Evolutionary conservation across 176 grass and related monocot genomes (phyloP), one percentile per base, ranked within the genome.

Genomic region (Thinopyrum elongatum): DNA sequence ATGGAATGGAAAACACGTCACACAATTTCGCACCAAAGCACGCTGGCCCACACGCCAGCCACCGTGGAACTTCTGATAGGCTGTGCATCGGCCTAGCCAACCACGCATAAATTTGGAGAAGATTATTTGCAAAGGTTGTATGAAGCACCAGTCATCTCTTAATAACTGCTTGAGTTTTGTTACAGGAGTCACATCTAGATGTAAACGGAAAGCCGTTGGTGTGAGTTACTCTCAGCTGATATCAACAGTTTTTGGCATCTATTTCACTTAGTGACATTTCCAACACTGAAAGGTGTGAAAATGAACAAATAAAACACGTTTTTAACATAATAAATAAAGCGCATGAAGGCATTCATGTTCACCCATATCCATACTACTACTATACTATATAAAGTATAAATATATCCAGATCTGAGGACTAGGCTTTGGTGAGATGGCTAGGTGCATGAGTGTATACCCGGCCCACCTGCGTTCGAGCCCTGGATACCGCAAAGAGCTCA

Each of bases 91-190:
- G 47, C 47, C 47, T 51, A 51, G 47, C 15, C 47, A 51, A 15
- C 47, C 47, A 51, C 16, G 15, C 47, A 51, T 5, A 17, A 17
- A 17, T 51, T 17, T 51, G 15, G 47, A 17, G 15, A 51, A 51
- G 47, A 17, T 62, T 34, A 30, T 25, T 63, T 44, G 69, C 67
- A 80, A 73, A 87, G 39, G 67, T 46, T 89, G 23, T 25, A 44
- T 15, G 28, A 26, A 25, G 17, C 25, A 64, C 72, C n/a, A 66
- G 28, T 51, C 13, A 46, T 13, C 44, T 80, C 38, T 70, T 23
- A 7, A 60, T 39, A 55, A 59, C 36, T 34, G 65, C 35, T 63
- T 23, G 38, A 41, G 1, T 70, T n/a, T 63, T 11, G 62, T 51
- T 63, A 51, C 7, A 72, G 74, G 10, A 72, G 58, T 36, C 69